Evolutionary conservation across 2,329 filamentous ascomycete genomes (phyloP), one percentile per base, ranked within the genome.

Genomic region (Nemania sp.): DNA sequence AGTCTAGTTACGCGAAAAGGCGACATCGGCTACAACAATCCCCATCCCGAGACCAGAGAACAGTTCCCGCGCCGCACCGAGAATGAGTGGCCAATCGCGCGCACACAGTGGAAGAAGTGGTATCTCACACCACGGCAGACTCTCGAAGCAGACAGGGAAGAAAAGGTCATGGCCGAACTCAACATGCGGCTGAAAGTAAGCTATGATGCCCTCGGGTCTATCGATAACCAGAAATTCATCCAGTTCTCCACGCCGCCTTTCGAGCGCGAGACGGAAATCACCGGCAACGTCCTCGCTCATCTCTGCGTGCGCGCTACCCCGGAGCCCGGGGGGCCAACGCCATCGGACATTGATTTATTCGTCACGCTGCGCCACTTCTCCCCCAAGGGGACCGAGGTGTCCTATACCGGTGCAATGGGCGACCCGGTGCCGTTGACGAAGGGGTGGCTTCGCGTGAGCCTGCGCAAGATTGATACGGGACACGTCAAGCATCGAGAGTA

Each of bases 391-490:
- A 81, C 85, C 10, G 88, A 91, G 70, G 81, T 92, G 3, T 84
- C 84, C 71, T 91, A 91, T 77, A 91, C 89, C 0, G 89, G 89
- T 38, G 90, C 89, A 1, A 87, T 87, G 0, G 89, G 89, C 13
- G 89, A 91, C 67, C 85, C 87, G 0, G 83, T 91, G 0, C 89
- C 89, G 0, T 80, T 91, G 0, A 83, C 84, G 60, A 91, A 91
- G 76, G 89, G 89, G 24, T 91, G 88, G 88, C 83, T 91, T 10
- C 84, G 88, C 0, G 83, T 85, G 11, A 86, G 82, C 38, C 78
- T 89, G 20, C 85, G 89, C 22, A 88, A 87, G 73, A 82, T 85
- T 2, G 82, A 88, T 66, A 73, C 79, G 0, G 73, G 83, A 5
- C 80, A 89, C 72, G 82, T 82, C 0, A 84, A 83, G 69, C 83